Base-by-base conservation (phyloP, 441 rosid species). In the Viola pubescens region DNA sequence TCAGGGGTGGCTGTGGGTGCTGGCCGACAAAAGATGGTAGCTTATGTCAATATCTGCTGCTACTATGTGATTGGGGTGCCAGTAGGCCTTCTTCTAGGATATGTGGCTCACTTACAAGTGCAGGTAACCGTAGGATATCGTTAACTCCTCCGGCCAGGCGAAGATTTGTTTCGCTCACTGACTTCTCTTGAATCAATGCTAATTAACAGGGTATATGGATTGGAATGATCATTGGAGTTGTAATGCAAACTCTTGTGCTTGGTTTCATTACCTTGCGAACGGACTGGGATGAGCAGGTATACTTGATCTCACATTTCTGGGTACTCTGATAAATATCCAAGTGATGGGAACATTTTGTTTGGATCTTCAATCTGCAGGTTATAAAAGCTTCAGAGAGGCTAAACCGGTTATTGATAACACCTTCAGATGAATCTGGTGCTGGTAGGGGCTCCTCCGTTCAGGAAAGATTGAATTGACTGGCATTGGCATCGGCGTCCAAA, bases 1-100 rank as follows among this genome's bases (percentile, higher is more conserved):
- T 48, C 65, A 82, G 89, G 95, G 1, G 81, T 79, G 38, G 95
- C 91, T 5, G 48, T 87, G 1, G 95, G 95, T 26, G 83, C 89
- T 9, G 89, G 87, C 38, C 68, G 85, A 81, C 91, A 87, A 61
- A 71, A 73, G 0, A 37, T 42, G 0, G 83, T 81, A 1, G 95
- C 91, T 0, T 76, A 68, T 45, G 84, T 83, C 41, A 87, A 85
- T 64, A 56, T 81, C 42, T 76, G 57, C 0, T 78, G 89, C 67
- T 85, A 88, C 60, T 83, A 87, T 55, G 13, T 76, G 3, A 66
- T 77, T 9, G 86, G 89, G 5, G 48, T 81, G 38, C 89, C 91
- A 11, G 2, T 76, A 34, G 89, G 89, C 49, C 70, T 77, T 7
- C 0, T 77, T 11, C 70, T 83, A 4, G 95, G 82, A 9, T 76